Evolutionary conservation across 108 stramenopile genomes (phyloP), one percentile per base, ranked within the genome.

Genomic region (Pseudonitzschia multiseries): DNA sequence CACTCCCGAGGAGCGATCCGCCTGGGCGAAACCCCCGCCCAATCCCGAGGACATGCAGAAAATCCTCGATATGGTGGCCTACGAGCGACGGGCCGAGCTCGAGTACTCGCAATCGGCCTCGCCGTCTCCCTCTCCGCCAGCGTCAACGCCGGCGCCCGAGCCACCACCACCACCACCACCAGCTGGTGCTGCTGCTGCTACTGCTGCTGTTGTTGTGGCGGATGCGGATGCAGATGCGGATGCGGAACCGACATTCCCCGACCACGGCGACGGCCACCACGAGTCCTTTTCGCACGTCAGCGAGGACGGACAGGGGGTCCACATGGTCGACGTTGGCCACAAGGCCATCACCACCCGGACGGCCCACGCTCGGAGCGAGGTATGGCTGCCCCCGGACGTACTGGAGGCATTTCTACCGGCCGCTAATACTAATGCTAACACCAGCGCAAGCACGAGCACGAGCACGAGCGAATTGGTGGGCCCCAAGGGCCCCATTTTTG

Each of bases 401-500:
- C 31, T 90, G 63, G 65, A 73, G 40, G 89, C 89, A 24, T 88
- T 87, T 68, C 41, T 26, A 1, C 10, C 22, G 50, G 44, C n/a
- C 13, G 20, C 0, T 36, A 6, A 6, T 36, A 6, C 36, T 36
- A 6, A 6, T 36, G 36, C 24, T 10, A 15, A 13, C 8, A 15
- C 24, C 15, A 14, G 46, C 12, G 46, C 18, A n/a, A 9, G 42
- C 12, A 10, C 17, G 21, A 59, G 43, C 22, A 33, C 20, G 48
- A 53, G 24, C 54, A 10, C 2, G 2, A 26, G 5, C 44, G 91
- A 90, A 75, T 76, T 91, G 78, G 79, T 89, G 46, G 90, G 93
- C 40, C 90, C 90, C 51, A 94, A 94, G 64, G 93, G 93, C 46
- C 89, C 93, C 2, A 91, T 92, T 29, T 92, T 94, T 77, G 76